Conservation (phyloP, 2,329 filamentous ascomycete genomes). For the Penicillium rolfsii region DNA sequence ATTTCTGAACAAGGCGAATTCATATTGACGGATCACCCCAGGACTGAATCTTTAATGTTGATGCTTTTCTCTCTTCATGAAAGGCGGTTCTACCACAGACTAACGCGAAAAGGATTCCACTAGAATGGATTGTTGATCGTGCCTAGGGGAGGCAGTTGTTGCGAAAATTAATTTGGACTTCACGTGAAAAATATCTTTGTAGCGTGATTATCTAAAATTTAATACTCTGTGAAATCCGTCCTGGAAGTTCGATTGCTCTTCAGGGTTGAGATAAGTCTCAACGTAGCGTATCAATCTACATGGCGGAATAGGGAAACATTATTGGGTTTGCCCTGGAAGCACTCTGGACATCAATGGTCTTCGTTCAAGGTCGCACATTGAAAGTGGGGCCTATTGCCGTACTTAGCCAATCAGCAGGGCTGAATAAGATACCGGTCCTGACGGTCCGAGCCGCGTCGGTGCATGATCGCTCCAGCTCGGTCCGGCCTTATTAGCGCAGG, state of each 20-base stretch:
- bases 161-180: background rate
- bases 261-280: no score
- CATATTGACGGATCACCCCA: background rate
- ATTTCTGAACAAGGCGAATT: background rate
- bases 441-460: background rate
- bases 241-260: background rate
- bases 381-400: background rate
- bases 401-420: background rate
- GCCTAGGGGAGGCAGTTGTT: no score
- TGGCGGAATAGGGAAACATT: no score
- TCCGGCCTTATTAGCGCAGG: background rate
- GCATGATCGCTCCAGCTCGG: background rate
- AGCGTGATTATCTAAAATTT: no score
- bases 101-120: background rate
- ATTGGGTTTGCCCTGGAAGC: no score
- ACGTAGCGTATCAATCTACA: no score
- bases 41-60: background rate
- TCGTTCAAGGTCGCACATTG: no score
- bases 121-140: background rate
- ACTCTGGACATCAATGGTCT: background rate
- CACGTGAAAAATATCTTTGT: no score
- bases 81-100: background rate
- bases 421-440: background rate
- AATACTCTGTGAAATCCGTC: no score
- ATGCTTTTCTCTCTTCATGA: background rate